Evolutionary conservation across 2,329 filamentous ascomycete species (phyloP), one percentile per base, ranked within the genome.

Genomic region (Fusarium xylarioides): DNA sequence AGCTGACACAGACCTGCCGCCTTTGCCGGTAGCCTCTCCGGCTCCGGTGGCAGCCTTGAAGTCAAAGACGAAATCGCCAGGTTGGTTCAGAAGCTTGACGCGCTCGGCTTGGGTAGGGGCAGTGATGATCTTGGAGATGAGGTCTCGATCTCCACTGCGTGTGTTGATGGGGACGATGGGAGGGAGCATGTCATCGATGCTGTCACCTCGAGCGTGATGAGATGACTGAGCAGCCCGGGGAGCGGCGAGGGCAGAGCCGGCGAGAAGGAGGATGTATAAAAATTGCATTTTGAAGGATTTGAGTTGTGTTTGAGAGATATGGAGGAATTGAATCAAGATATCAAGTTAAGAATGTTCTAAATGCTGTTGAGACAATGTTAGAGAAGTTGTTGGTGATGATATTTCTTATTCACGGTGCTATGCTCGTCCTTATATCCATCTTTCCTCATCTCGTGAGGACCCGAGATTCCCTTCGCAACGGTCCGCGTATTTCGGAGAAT

Each of bases 81-180:
- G 65, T 2, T 68, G 46, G 11, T 68, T 32, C 2, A 68, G 77
- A 12, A 82, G 75, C 58, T 73, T 76, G 75, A 77, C 67, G n/a
- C 81, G 79, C 7, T 82, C 79, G 28, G 61, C 64, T 34, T 80
- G 78, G 0, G 81, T 82, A 1, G 80, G 73, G 1, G 76, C 73
- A 0, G 78, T 79, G 28, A 79, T 53, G 56, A 81, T 75, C 62
- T 79, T 78, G 26, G 75, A 37, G 61, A 81, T 80, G 53, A 81
- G 74, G 23, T 76, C 73, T 23, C 46, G 35, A 52, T 81, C 70
- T 28, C 74, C 76, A 21, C 40, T 21, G 18, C 65, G 30, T 7
- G 65, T 68, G 63, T 68, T 68, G 54, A 68, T 68, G 10, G 65
- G 65, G 1, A 68, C 65, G n/a, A 68, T 68, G 1, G 65, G 65